Evolutionary conservation across 208 protist species (phyloP), one percentile per base, ranked within the genome.

Genomic region (Blechomonas ayalai): DNA sequence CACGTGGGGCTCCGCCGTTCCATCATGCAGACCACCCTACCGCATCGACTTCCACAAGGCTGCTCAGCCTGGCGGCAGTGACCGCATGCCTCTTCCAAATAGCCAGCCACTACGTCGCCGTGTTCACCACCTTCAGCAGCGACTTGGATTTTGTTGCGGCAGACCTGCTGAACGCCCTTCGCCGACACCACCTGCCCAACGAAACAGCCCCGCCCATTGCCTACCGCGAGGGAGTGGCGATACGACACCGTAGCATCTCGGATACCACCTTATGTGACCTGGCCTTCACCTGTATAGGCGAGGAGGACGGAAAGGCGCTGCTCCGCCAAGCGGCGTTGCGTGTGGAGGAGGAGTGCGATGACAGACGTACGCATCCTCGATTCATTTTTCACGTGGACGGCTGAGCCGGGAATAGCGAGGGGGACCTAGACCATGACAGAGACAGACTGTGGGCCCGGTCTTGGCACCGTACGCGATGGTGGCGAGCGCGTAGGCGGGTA

Each of bases 61-160:
- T 56, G n/a, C 45, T 79, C 24, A 59, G 61, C 32, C 67, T 92
- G 3, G 65, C 83, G 15, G 69, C 78, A 7, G 43, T 62, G 31
- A 81, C 71, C 2, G 32, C 75, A 0, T 60, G 53, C 16, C 36
- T 92, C 22, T 83, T 92, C 32, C 58, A 81, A 24, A 58, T 77
- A 0, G 56, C 78, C 8, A 61, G 62, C 9, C 56, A 63, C 25
- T 67, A 78, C 57, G 53, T 88, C 0, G 51, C 75, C 46, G 55
- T 88, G 35, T 92, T 84, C 63, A 86, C 79, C 18, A 56, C 57
- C 18, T 70, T 71, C 66, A 88, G 78, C 62, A 68, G 61, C 44
- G 83, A 92, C 38, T 49, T 76, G 26, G 83, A 92, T 47, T 83
- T 68, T 27, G 19, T 92, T 26, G 67, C 68, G n/a, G 58, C 57